Conservation (phyloP, 2,329 filamentous ascomycete species). For the Sporothrix curviconia region DNA sequence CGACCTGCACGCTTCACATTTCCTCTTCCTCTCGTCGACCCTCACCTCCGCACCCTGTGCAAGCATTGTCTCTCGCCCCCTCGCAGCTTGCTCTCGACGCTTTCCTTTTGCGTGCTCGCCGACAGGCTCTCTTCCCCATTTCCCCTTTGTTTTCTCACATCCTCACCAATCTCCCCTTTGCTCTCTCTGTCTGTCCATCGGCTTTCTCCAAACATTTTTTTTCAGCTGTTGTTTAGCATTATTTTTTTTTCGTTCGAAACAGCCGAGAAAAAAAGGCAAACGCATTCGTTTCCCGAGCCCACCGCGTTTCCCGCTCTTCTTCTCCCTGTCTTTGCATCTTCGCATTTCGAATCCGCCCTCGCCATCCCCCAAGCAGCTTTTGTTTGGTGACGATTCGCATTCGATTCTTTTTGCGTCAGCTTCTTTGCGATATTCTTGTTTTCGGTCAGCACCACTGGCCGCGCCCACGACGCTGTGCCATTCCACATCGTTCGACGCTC, state of each 20-base stretch:
- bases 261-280: conserved; percentile 8
- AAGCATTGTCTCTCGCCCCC: background rate
- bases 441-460: background rate
- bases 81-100: background rate
- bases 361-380: background rate
- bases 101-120: background rate
- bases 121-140: background rate
- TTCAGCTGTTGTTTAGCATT: background rate
- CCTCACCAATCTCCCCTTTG: no score
- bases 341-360: background rate
- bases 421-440: conserved; percentile 2
- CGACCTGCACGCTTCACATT: background rate
- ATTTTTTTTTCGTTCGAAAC: conserved; percentile 10
- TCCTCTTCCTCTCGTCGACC: conserved; percentile 2
- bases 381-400: background rate
- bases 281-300: background rate
- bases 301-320: conserved; percentile 5
- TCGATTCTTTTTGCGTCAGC: background rate
- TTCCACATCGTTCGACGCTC: background rate
- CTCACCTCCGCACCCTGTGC: background rate
- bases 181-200: background rate
- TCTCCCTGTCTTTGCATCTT: background rate
- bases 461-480: background rate
- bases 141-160: background rate
- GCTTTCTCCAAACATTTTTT: background rate